These are phyloP conservation scores for Mortierella sp. DNA, from an alignment of 371 early-diverging fungal genomes.

Conservation along the genomic window DNA sequence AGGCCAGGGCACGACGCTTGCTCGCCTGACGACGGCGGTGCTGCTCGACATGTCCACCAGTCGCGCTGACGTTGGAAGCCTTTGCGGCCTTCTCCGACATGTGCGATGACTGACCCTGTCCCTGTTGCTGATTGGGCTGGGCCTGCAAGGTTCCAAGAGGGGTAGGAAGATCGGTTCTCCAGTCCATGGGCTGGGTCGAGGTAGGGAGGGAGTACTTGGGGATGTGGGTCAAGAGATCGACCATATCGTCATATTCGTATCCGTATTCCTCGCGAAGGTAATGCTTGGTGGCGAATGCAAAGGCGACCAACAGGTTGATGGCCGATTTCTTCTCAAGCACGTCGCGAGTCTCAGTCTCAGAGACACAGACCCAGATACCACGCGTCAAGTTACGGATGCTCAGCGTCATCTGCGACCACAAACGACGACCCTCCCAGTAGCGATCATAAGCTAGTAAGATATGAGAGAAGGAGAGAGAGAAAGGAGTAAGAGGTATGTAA, in stretches of 20 bases:
- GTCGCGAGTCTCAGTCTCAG: conserved; percentile 58
- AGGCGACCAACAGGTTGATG: conserved; percentile 79
- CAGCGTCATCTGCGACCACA: conserved; percentile 74
- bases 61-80: background rate
- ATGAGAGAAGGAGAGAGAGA: background rate
- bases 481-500: background rate
- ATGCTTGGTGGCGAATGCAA: conserved; percentile 78
- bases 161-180: conserved; percentile 41
- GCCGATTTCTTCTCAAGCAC: conserved; percentile 68
- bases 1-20: conserved; percentile 41
- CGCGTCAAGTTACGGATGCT: conserved; percentile 65
- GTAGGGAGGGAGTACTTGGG: conserved; percentile 57
- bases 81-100: conserved; percentile 15
- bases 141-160: conserved; percentile 6
- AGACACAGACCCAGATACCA: conserved; percentile 62
- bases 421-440: conserved; percentile 83
- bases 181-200: conserved; percentile 51
- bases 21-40: conserved; percentile 16
- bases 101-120: background rate
- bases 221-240: conserved; percentile 48
- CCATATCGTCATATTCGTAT: conserved; percentile 59
- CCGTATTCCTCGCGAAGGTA: conserved; percentile 76
- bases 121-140: conserved; percentile 9
- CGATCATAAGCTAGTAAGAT: conserved; percentile 69
- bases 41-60: background rate